Conservation (phyloP, 495 filamentous ascomycete species). For the Aspergillus affinis region DNA sequence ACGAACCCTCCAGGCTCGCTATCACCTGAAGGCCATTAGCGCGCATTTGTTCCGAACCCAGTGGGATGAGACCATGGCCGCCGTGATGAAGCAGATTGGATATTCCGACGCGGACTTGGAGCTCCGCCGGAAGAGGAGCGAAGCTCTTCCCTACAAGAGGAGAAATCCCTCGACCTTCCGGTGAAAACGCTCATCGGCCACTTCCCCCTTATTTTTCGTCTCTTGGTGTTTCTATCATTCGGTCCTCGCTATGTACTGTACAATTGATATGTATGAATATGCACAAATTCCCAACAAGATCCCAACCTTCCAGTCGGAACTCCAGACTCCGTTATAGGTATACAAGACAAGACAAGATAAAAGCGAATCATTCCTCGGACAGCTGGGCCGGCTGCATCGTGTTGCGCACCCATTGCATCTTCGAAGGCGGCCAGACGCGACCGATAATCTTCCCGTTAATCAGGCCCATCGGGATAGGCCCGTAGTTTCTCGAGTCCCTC, state of each 20-base stretch:
- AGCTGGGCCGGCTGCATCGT: conserved; percentile 41
- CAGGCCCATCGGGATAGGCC: conserved; percentile 79
- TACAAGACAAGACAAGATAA: conserved; percentile 11
- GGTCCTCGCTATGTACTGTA: conserved; percentile 45
- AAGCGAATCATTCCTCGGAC: conserved; percentile 17
- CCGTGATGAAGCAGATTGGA: conserved; percentile 79
- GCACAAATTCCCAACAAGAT: conserved; percentile 29
- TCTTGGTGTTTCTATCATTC: conserved; percentile 16
- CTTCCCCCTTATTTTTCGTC: conserved; percentile 18
- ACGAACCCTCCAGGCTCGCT: conserved; percentile 67
- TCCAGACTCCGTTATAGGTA: conserved; percentile 30
- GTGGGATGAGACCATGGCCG: conserved; percentile 84
- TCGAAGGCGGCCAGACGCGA: conserved; percentile 52
- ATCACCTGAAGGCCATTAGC: conserved; percentile 71
- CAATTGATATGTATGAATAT: conserved; percentile 52
- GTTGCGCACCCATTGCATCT: conserved; percentile 54
- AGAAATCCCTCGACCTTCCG: conserved; percentile 49
- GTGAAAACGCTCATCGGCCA: conserved; percentile 21
- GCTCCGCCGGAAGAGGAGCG: conserved; percentile 71
- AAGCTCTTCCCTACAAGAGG: conserved; percentile 56
- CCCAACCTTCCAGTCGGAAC: conserved; percentile 18
- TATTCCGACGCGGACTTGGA: conserved; percentile 77
- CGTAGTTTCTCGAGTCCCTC: conserved; percentile 81
- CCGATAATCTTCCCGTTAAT: conserved; percentile 85
- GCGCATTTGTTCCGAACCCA: conserved; percentile 80